Evolutionary conservation across 2,329 filamentous ascomycete species (phyloP), one percentile per base, ranked within the genome.

Genomic region (Capronia epimyces): DNA sequence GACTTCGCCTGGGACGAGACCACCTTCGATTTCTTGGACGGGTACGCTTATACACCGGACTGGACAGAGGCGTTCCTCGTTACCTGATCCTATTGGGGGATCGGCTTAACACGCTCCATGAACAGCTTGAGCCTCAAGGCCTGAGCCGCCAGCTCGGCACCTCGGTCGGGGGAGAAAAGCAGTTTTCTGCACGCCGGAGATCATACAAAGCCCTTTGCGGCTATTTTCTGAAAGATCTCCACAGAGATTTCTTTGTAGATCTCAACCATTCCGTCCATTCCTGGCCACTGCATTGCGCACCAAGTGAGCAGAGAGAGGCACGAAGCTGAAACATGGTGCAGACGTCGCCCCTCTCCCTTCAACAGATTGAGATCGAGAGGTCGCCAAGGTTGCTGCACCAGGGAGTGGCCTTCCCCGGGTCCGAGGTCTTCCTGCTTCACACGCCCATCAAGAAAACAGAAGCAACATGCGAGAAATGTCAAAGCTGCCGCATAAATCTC

Each of bases 401-500:
- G 10, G 20, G 13, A 25, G 20, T 25, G 12, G 39, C 36, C 36
- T 18, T 37, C 15, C 34, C n/a, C 16, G 3, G 1, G 8, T 8
- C 15, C 18, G 15, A 37, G 12, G 34, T 37, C 34, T 20, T 37
- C 34, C 3, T 44, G 43, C 8, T 31, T 36, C 2, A 52, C 36
- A 1, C 60, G 48, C 5, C 57, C 61, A 31, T 62, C 59, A 22
- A 64, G 50, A 25, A 63, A 40, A 44, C 41, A 44, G n/a, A 44
- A 29, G 9, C 59, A 57, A 27, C 64, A 49, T 1, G 62, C 60
- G 10, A 64, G 50, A 16, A 64, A 52, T n/a, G 60, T 64, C 49
- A 63, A 55, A 6, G 56, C 55, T 1, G 62, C 62, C 18, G 61
- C 54, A 27, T 58, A 62, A n/a, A 64, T 62, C 45, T 64, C 62